A percentile compares a stretch with the other conserved stretches of the same genome.
These are phyloP conservation scores for Pythium volutum DNA, from an alignment of 352 stramenopile genomes.

Conservation along the genomic window DNA sequence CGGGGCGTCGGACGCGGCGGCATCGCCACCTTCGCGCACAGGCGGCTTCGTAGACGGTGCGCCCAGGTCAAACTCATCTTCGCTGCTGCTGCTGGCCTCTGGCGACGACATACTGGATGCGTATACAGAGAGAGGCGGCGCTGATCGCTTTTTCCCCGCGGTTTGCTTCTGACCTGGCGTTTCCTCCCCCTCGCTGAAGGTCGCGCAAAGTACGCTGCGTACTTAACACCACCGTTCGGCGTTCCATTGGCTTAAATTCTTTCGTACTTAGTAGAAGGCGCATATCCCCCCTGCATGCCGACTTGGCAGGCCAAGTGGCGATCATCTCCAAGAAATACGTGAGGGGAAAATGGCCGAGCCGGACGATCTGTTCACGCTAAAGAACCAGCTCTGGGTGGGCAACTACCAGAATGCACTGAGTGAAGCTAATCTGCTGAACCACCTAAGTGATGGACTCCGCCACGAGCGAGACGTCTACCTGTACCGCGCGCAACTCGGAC, in stretches of 20 bases:
- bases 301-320: conserved; percentile 26
- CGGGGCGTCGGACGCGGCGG: conserved; percentile 8
- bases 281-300: background rate
- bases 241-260: background rate
- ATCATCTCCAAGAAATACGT: background rate
- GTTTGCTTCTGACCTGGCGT: conserved; percentile 1
- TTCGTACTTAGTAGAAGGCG: conserved; percentile 13
- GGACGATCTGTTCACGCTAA: conserved; percentile 97
- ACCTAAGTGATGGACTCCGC: conserved; percentile 84
- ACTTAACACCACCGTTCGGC: background rate
- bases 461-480: conserved; percentile 95
- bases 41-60: conserved; percentile 29
- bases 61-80: conserved; percentile 75
- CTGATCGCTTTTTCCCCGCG: conserved; percentile 5
- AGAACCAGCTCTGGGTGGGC: conserved; percentile 96
- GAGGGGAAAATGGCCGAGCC: conserved; percentile 83
- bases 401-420: conserved; percentile 95
- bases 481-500: conserved; percentile 86
- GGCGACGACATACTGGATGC: conserved; percentile 46
- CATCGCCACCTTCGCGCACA: background rate
- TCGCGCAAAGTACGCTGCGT: conserved; percentile 7
- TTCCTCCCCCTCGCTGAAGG: conserved; percentile 6
- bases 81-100: conserved; percentile 68
- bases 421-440: conserved; percentile 85
- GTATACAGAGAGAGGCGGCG: too few species aligned